A percentile compares a stretch with the other conserved stretches of the same genome.
phyloP scores from a whole-genome alignment of 2,329 filamentous ascomycete genomes.

The Zalaria sp. region DNA sequence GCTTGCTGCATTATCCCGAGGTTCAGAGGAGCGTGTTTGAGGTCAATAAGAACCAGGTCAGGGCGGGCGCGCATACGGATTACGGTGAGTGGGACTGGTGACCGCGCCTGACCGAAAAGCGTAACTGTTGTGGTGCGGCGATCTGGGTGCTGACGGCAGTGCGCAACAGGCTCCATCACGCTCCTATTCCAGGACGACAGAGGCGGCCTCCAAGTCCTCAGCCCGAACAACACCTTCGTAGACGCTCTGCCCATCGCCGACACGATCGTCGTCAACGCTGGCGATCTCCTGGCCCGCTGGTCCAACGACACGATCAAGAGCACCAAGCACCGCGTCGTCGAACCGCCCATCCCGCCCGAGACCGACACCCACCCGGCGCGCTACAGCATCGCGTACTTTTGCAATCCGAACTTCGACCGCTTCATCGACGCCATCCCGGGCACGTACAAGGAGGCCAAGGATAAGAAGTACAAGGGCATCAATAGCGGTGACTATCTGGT shows the following conservation, averaged over 20 bases:
- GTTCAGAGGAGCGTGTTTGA: conserved; percentile 45
- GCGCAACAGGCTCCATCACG: conserved; percentile 26
- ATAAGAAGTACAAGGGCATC: conserved; percentile 69
- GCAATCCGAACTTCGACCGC: conserved; percentile 67
- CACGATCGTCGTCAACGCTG: conserved; percentile 79
- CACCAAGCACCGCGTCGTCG: conserved; percentile 79
- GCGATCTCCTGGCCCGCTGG: conserved; percentile 75
- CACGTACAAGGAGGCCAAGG: conserved; percentile 48
- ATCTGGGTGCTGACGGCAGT: background rate
- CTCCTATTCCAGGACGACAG: conserved; percentile 40
- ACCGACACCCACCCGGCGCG: conserved; percentile 51
- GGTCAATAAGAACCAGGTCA: conserved; percentile 32
- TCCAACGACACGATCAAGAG: conserved; percentile 85
- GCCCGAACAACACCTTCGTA: conserved; percentile 57
- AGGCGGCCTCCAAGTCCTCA: conserved; percentile 48
- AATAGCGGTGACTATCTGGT: conserved; percentile 71
- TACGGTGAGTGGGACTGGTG: conserved; percentile 27
- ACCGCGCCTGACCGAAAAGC: no score
- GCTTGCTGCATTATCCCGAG: conserved; percentile 34
- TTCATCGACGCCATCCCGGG: conserved; percentile 70
- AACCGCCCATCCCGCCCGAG: conserved; percentile 46
- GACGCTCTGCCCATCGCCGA: conserved; percentile 70
- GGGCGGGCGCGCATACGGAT: conserved; percentile 65
- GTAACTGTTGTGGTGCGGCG: background rate
- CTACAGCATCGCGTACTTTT: conserved; percentile 89